Conservation (phyloP, 169 alveolate genomes). For the Plasmodium adleri region DNA sequence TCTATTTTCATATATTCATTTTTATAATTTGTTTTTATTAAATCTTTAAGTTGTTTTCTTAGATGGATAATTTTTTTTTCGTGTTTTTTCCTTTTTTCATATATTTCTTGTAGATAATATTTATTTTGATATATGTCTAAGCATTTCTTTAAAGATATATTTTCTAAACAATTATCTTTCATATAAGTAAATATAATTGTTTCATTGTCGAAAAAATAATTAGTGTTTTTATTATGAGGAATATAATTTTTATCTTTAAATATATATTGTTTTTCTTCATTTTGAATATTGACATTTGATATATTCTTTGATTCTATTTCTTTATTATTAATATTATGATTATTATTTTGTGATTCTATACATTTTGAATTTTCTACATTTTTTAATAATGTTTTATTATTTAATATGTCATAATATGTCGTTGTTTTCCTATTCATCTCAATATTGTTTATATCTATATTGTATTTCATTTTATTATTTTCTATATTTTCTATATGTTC, state of each 20-base stretch:
- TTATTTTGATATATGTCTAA: constrained; percentile 6
- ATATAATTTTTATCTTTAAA: too few species aligned
- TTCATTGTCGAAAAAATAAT: constrained; percentile 52
- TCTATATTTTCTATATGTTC: too few species aligned
- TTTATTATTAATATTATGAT: neutral
- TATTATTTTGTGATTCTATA: neutral
- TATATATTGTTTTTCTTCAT: too few species aligned
- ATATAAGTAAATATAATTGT: constrained; percentile 58
- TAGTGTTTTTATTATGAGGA: neutral
- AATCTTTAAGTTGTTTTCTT: constrained; percentile 16
- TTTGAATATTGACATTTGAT: neutral
- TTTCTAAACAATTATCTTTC: constrained; percentile 24
- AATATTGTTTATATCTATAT: too few species aligned
- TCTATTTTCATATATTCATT: constrained; percentile 16
- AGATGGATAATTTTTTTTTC: constrained; percentile 2
- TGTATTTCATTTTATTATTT: too few species aligned
- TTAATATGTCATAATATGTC: too few species aligned
- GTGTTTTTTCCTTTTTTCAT: constrained; percentile 21
- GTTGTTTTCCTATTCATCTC: too few species aligned
- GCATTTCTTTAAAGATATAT: constrained; percentile 7
- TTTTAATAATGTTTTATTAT: too few species aligned
- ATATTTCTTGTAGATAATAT: neutral
- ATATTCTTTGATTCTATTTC: neutral
- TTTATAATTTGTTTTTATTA: constrained; percentile 32
- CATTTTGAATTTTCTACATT: too few species aligned